Evolutionary conservation across 1,284 basidiomycete species (phyloP).

Genomic region (Tilletiopsis washingtonensis): DNA sequence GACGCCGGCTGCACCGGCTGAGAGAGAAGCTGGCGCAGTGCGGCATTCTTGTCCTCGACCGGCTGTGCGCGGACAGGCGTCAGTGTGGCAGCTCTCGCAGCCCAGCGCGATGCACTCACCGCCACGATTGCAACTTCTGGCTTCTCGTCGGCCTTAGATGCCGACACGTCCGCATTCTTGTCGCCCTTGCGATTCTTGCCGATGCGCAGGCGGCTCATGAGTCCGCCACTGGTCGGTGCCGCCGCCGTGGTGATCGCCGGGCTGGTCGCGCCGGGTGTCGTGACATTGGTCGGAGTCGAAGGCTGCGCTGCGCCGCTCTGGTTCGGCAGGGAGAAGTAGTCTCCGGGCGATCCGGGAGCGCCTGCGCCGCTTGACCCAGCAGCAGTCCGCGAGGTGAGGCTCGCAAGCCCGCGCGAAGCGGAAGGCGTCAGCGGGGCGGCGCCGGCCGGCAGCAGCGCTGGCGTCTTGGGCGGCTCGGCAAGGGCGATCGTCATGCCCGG

Average conservation of each 20-base stretch:
- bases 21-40: conserved; percentile 60
- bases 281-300: not conserved
- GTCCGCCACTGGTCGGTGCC: conserved; percentile 7
- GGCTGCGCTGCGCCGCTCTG: not conserved
- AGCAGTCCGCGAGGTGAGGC: too few relatives aligned
- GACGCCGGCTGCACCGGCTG: conserved; percentile 64
- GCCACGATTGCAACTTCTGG: too few relatives aligned
- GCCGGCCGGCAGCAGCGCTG: conserved; percentile 18
- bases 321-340: conserved; percentile 23
- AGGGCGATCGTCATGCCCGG: conserved; percentile 33
- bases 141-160: too few relatives aligned
- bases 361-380: too few relatives aligned
- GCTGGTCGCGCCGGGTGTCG: too few relatives aligned
- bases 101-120: too few relatives aligned
- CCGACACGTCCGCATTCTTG: conserved; percentile 11
- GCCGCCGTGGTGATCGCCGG: too few relatives aligned
- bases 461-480: conserved; percentile 26
- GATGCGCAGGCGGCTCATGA: conserved; percentile 28
- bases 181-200: conserved; percentile 19
- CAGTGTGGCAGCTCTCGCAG: too few relatives aligned
- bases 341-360: conserved; percentile 4
- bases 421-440: conserved; percentile 10
- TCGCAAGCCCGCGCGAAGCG: too few relatives aligned
- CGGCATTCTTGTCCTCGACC: not conserved
- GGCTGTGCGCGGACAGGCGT: too few relatives aligned